Evolutionary conservation across 1,284 basidiomycete genomes (phyloP).

Genomic region (Cerrena zonata): DNA sequence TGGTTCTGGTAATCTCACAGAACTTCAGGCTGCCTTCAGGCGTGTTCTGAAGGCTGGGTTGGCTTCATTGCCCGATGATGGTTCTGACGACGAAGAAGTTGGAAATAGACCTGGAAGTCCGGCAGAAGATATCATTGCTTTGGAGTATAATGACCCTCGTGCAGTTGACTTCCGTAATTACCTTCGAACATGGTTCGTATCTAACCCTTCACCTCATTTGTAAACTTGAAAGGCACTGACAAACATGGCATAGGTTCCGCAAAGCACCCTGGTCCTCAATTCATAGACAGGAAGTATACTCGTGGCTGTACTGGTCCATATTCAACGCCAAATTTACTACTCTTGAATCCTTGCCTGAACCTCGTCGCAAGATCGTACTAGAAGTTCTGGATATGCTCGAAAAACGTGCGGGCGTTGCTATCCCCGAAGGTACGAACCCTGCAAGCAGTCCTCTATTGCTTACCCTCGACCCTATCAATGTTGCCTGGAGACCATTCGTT

Average conservation of each 20-base stretch:
- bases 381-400: conserved; percentile 61
- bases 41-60: conserved; percentile 62
- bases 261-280: conserved; percentile 72
- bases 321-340: conserved; percentile 62
- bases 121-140: conserved; percentile 48
- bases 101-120: conserved; percentile 53
- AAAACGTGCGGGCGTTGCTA: conserved; percentile 62
- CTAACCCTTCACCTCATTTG: background rate
- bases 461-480: conserved; percentile 73
- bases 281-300: conserved; percentile 55
- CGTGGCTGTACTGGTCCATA: conserved; percentile 83
- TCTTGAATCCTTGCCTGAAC: conserved; percentile 39
- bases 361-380: conserved; percentile 48
- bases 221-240: conserved; percentile 15
- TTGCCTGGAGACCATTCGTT: conserved; percentile 64
- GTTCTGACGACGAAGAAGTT: conserved; percentile 50
- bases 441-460: conserved; percentile 59
- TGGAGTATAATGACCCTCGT: conserved; percentile 61
- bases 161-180: conserved; percentile 72
- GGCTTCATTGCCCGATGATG: conserved; percentile 45
- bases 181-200: conserved; percentile 52
- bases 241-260: conserved; percentile 57
- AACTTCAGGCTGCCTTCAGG: conserved; percentile 56
- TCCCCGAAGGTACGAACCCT: conserved; percentile 61
- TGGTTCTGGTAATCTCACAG: conserved; percentile 41